These are phyloP conservation scores for Saturnispora besseyi DNA, from an alignment of 805 yeast genomes.

Conservation along the genomic window DNA sequence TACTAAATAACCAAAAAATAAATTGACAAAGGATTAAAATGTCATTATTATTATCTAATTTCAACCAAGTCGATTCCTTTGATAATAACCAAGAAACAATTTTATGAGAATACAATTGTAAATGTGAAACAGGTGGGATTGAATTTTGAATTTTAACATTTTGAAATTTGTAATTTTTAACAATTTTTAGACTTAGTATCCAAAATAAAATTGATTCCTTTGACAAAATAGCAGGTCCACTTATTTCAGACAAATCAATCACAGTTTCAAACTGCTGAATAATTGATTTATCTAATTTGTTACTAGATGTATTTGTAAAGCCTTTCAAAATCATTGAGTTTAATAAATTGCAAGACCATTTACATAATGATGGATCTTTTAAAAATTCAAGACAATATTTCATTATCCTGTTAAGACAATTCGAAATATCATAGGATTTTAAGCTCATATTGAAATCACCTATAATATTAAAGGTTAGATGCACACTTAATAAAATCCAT, in stretches of 20 bases:
- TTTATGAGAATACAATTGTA: constrained; percentile 19
- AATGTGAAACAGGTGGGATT: constrained; percentile 1
- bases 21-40: constrained; percentile 2
- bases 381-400: constrained; percentile 31
- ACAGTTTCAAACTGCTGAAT: constrained; percentile 40
- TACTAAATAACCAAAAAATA: constrained; percentile 12
- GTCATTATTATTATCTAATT: background rate
- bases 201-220: constrained; percentile 46
- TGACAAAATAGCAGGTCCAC: constrained; percentile 47
- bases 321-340: constrained; percentile 9
- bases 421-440: background rate
- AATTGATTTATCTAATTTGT: constrained; percentile 31
- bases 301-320: background rate
- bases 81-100: constrained; percentile 40
- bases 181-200: constrained; percentile 34
- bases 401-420: constrained; percentile 22
- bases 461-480: constrained; percentile 6
- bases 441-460: background rate
- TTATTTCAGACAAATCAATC: constrained; percentile 45
- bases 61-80: background rate
- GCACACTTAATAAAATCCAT: constrained; percentile 14
- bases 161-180: constrained; percentile 27
- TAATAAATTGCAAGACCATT: constrained; percentile 29
- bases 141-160: constrained; percentile 21
- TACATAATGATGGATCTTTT: constrained; percentile 24